A percentile compares a stretch with the other conserved stretches of the same genome.
Evolutionary conservation across 257 asterid species (phyloP).

Genomic region (Solanum chaucha): DNA sequence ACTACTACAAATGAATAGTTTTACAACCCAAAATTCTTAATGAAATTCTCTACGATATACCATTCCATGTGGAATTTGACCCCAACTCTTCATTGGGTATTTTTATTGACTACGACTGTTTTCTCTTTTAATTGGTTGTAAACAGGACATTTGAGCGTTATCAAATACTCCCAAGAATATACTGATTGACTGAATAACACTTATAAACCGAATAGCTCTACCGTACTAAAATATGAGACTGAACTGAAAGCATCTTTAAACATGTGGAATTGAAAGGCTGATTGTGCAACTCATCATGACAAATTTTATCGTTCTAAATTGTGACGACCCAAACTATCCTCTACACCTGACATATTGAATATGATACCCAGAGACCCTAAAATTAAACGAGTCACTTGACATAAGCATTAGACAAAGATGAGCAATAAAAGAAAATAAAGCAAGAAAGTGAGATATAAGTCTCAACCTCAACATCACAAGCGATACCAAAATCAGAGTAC

Average conservation of each 20-base stretch:
- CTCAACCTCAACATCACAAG: too few relatives aligned
- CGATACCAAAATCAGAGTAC: too few relatives aligned
- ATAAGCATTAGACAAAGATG: background rate
- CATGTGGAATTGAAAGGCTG: background rate
- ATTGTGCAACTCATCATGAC: background rate
- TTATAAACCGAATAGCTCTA: too few relatives aligned
- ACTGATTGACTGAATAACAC: too few relatives aligned
- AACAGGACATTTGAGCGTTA: background rate
- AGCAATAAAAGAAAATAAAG: background rate
- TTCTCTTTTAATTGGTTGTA: background rate
- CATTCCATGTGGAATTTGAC: background rate
- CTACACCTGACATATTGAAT: too few relatives aligned
- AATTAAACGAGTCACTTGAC: background rate
- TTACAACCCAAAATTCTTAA: background rate
- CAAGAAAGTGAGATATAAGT: too few relatives aligned
- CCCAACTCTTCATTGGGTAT: background rate
- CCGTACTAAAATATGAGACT: background rate
- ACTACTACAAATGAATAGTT: too few relatives aligned
- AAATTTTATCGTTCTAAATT: too few relatives aligned
- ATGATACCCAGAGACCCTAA: too few relatives aligned
- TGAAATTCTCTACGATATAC: too few relatives aligned
- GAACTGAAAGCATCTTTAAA: too few relatives aligned
- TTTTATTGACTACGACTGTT: background rate
- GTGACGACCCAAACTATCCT: background rate
- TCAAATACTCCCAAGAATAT: background rate